Evolutionary conservation across 352 stramenopile genomes (phyloP), one percentile per base, ranked within the genome.

Genomic region (Pythium coloratum): DNA sequence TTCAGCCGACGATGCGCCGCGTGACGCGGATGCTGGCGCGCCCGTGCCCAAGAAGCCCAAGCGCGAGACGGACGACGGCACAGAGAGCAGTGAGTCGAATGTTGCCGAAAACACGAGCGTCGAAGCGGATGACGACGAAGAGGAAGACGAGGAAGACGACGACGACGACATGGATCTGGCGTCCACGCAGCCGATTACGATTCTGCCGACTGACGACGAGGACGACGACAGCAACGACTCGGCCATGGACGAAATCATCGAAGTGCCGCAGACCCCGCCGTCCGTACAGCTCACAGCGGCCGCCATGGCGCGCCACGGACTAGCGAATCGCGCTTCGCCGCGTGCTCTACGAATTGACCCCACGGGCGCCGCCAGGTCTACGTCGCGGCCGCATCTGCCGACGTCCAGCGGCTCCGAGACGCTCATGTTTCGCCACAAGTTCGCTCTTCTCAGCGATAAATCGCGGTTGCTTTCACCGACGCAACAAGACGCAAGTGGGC

Each of bases 381-480:
- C 51, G 55, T 51, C 47, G 9, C 63, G 56, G 1, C 55, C 55
- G 18, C 53, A 24, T 2, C 24, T 61, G n/a, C 18, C 33, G 16
- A 49, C 40, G 24, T 14, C 44, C 8, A 49, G 42, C 32, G 40
- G n/a, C 49, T 40, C 44, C 28, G 50, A 66, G 34, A 56, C 30
- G 12, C 59, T 75, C 20, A 32, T 66, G 16, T 59, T 75, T 44
- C 69, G 64, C 30, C 59, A 55, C 47, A 42, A 64, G 38, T 80
- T 94, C 34, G 76, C 77, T 18, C 53, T 91, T 14, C 54, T 94
- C 18, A 75, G 64, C 2, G 72, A 69, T 40, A 71, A 82, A 32
- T 30, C 65, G 26, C 72, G 66, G 0, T 32, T 86, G 26, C 26
- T 75, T 6, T 88, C 80, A 7, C 53, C 72, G 1, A 8, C 53